Evolutionary conservation across 2,329 filamentous ascomycete species (phyloP), one percentile per base, ranked within the genome.

Genomic region (Fusarium fujikuroi): DNA sequence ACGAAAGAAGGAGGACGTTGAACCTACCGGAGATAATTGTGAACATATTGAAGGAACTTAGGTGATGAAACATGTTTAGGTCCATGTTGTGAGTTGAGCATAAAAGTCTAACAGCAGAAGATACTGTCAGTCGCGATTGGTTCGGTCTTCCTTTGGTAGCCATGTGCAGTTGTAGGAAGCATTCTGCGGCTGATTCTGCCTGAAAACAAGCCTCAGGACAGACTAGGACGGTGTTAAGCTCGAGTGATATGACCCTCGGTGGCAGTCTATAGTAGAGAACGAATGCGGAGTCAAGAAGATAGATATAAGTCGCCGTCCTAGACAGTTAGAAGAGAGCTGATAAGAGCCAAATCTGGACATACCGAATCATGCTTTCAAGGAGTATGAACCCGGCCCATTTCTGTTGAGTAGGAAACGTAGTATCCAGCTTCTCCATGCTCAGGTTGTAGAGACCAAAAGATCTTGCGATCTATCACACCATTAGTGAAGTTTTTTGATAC

Each of bases 31-130:
- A 46, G 2, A 58, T 11, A 16, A 58, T 28, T 4, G 40, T 58
- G 5, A 58, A 58, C 54, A 58, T 58, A 7, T 58, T 58, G n/a
- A 58, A 58, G 3, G 54, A 46, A 18, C 40, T 58, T 15, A 46
- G 40, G 4, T 18, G 7, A 2, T 12, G 9, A 2, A 58, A 58
- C 2, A 58, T 28, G 9, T 15, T 7, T 7, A 46, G 14, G 23
- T 58, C 36, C 2, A 58, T 0, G 6, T 16, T 1, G 5, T 37
- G n/a, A 12, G 54, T 8, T 4, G 32, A 58, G 7, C 54, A 58
- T 8, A 58, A n/a, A 3, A 58, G 40, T 2, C 54, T 18, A 7
- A 58, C 40, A 28, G 5, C 12, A 28, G 30, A 46, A 5, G 54
- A 37, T 3, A 58, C 14, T 25, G 5, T 37, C 1, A 58, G 9